These are phyloP conservation scores for Suillus weaverae DNA, from an alignment of 768 basidiomycete genomes.

Conservation along the genomic window DNA sequence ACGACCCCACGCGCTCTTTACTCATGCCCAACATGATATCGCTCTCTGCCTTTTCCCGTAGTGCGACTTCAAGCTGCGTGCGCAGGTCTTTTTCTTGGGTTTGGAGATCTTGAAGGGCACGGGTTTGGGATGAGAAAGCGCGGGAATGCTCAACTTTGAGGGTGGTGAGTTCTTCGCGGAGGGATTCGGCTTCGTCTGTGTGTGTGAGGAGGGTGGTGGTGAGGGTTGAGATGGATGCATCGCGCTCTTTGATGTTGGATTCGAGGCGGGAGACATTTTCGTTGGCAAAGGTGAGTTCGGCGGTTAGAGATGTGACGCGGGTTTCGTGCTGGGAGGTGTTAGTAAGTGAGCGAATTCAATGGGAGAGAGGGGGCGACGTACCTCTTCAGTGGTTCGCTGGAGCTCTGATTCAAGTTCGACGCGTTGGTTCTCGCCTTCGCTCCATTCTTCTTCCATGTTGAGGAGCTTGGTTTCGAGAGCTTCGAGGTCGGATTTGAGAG, in stretches of 20 bases:
- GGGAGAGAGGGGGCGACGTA: slow-evolving; percentile 26
- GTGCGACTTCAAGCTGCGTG: slow-evolving; percentile 46
- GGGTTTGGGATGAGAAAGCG: slow-evolving; percentile 47
- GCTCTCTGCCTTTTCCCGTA: slow-evolving; percentile 54
- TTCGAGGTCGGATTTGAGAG: slow-evolving; percentile 23
- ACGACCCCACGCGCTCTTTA: slow-evolving; percentile 47
- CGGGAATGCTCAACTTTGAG: slow-evolving; percentile 57
- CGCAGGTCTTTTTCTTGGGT: slow-evolving; percentile 12
- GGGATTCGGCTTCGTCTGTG: slow-evolving; percentile 52
- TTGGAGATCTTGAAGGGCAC: slow-evolving; percentile 25
- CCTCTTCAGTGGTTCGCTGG: slow-evolving; percentile 53
- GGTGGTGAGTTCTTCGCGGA: slow-evolving; percentile 54
- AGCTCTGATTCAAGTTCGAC: slow-evolving; percentile 56
- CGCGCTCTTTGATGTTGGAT: slow-evolving; percentile 55
- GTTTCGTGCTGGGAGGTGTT: slow-evolving; percentile 46
- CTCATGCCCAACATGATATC: slow-evolving; percentile 51
- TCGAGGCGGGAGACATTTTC: slow-evolving; percentile 59
- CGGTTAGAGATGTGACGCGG: slow-evolving; percentile 49
- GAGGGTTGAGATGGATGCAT: slow-evolving; percentile 53
- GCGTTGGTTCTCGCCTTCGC: slow-evolving; percentile 54
- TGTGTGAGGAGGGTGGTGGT: slow-evolving; percentile 45
- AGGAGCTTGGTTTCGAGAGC: slow-evolving; percentile 44
- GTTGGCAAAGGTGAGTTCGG: slow-evolving; percentile 54
- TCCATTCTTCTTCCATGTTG: slow-evolving; percentile 55
- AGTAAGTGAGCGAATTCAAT: neutral